Percentiles rank a stretch among this genome's conserved stretches.
Evolutionary conservation across 1,139 yeast genomes (phyloP).

Genomic region (Arxiozyma telluris): DNA sequence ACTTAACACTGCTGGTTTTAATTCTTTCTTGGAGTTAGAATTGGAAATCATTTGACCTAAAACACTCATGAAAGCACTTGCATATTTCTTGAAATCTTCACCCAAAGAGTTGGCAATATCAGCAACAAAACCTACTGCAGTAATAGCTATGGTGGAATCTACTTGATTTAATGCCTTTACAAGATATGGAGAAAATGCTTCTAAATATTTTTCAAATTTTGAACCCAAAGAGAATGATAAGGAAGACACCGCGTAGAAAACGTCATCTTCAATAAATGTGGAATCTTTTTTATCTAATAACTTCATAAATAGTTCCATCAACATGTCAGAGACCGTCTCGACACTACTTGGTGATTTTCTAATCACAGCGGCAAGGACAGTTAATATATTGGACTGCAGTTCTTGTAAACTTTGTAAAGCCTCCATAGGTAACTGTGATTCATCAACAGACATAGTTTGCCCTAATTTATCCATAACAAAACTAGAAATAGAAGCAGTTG

Average conservation of each 20-base stretch:
- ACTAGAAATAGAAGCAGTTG: conserved; percentile 63
- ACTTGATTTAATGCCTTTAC: conserved; percentile 70
- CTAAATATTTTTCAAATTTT: conserved; percentile 67
- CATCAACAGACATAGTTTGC: conserved; percentile 48
- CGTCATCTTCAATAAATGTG: conserved; percentile 86
- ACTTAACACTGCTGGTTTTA: conserved; percentile 83
- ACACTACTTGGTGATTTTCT: conserved; percentile 72
- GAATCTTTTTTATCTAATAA: conserved; percentile 54
- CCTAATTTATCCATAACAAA: conserved; percentile 69
- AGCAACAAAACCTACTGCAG: conserved; percentile 94
- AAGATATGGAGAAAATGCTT: conserved; percentile 72
- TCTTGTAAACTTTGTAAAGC: conserved; percentile 77
- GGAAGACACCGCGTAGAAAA: conserved; percentile 84
- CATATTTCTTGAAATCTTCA: conserved; percentile 58
- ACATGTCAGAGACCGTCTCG: conserved; percentile 59
- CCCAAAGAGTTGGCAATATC: conserved; percentile 93
- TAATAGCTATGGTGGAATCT: conserved; percentile 72
- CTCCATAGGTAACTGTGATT: conserved; percentile 51
- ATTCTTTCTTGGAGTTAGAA: conserved; percentile 60
- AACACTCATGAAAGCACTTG: conserved; percentile 72
- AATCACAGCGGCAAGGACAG: conserved; percentile 80
- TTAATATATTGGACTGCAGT: conserved; percentile 74
- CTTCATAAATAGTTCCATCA: conserved; percentile 76
- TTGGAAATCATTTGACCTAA: conserved; percentile 65
- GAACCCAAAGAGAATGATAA: conserved; percentile 72